phyloP scores from a whole-genome alignment of 305 asterid species.

The Caryopteris hybrid region DNA sequence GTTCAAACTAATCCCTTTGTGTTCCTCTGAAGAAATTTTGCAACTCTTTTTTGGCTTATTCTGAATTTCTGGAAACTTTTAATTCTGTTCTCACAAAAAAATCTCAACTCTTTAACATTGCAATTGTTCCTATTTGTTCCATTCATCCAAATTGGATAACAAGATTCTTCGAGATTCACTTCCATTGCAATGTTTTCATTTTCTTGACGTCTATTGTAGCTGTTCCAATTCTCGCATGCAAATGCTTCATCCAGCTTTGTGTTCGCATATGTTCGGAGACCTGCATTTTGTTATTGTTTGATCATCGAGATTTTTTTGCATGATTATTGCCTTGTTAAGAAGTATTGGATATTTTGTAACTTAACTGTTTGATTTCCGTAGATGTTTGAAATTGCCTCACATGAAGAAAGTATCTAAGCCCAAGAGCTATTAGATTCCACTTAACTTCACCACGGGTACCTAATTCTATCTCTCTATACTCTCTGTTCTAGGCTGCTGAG shows the following conservation, averaged over 20 bases:
- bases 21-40: neutral
- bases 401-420: neutral
- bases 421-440: neutral
- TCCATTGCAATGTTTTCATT: neutral
- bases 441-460: neutral
- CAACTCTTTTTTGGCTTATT: neutral
- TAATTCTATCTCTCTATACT: conserved; percentile 10
- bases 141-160: neutral
- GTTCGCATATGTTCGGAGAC: neutral
- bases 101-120: neutral
- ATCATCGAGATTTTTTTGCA: neutral
- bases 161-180: neutral
- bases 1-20: neutral
- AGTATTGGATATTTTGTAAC: neutral
- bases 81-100: neutral
- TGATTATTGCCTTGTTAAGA: neutral
- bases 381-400: neutral
- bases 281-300: neutral
- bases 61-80: neutral
- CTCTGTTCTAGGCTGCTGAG: conserved; percentile 74
- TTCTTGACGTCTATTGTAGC: neutral
- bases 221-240: neutral
- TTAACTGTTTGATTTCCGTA: neutral
- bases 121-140: neutral
- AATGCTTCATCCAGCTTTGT: neutral